Conservation (phyloP, 2,329 filamentous ascomycete genomes). For the Rhytidhysteron rufulum region DNA sequence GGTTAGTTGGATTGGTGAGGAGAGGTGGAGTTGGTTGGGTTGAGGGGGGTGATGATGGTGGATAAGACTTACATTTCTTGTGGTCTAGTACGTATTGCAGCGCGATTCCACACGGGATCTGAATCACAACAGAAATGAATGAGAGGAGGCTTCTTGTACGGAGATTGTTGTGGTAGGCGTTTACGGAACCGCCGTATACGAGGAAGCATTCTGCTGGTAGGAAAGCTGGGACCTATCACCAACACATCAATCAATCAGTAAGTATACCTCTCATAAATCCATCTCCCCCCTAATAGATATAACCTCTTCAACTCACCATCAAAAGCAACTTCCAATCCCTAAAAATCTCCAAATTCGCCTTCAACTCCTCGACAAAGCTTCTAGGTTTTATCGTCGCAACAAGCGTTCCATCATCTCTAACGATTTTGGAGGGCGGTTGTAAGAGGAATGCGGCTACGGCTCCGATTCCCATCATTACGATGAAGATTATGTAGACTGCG, state of each 20-base stretch:
- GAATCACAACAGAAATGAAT: conserved; percentile 27
- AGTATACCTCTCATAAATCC: no score
- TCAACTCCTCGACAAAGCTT: conserved; percentile 22
- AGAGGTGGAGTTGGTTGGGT: no score
- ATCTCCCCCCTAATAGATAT: no score
- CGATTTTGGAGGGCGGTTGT: conserved; percentile 18
- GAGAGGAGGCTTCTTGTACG: conserved; percentile 24
- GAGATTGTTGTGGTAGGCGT: conserved; percentile 26
- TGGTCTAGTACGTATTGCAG: conserved; percentile 7
- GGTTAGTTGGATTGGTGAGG: not conserved
- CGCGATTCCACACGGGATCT: conserved; percentile 25
- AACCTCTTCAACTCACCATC: no score
- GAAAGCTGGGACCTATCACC: conserved; percentile 14
- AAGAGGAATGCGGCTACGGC: conserved; percentile 10
- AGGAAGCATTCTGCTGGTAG: conserved; percentile 28
- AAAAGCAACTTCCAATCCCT: conserved; percentile 22
- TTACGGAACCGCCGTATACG: conserved; percentile 32
- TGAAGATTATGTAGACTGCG: conserved; percentile 24
- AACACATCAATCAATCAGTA: not conserved
- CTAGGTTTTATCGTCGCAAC: conserved; percentile 22
- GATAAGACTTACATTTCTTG: not conserved
- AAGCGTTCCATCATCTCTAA: conserved; percentile 21
- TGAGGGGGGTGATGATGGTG: no score
- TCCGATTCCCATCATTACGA: conserved; percentile 16
- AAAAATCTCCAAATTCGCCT: conserved; percentile 23